Base-by-base conservation (phyloP, 768 basidiomycete genomes). In the Hydnomerulius pinastri region DNA sequence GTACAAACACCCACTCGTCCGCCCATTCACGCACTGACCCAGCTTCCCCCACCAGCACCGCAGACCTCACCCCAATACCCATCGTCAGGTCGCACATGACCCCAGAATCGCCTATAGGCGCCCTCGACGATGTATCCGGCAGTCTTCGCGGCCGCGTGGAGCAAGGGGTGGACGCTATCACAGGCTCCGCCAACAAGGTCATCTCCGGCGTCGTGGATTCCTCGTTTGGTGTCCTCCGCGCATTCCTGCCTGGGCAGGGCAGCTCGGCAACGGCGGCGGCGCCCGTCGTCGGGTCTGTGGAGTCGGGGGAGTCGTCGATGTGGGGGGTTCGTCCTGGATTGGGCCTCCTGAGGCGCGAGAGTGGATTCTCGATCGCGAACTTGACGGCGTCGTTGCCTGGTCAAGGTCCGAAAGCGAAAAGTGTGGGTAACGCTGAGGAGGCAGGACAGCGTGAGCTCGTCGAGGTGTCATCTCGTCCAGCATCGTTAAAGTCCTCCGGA, bases 131-230 rank as follows among this genome's bases (percentile, higher is more conserved):
- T 27, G 64, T 73, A 0, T 74, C 77, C 1, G 78, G 78, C 1
- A 75, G 80, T 42, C 67, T 95, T n/a, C 80, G 90, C 1, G 80
- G 82, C 9, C 78, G 87, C 37, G 87, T 93, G 9, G 88, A 82
- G 56, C 90, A 92, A 62, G 85, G 85, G 54, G 87, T 90, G 13
- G 87, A 88, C 51, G 82, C 81, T 0, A 82, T 93, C 32, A 82
- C 88, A 0, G 90, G 83, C n/a, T 86, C 88, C 0, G 94, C 94
- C 15, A 85, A 82, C 65, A 82, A 85, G 49, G 82, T 87, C 40
- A 70, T 92, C 44, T 85, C 79, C 5, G 93, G 90, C 20, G 92
- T 97, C 45, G 87, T 96, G 41, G 93, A 96, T 64, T 83, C 91
- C 0, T 91, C 90, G 2, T 93, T 95, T 68, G 89, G 90, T 13